phyloP scores from a whole-genome alignment of 192 early-diverging fungal genomes.

The Mortierella claussenii region DNA sequence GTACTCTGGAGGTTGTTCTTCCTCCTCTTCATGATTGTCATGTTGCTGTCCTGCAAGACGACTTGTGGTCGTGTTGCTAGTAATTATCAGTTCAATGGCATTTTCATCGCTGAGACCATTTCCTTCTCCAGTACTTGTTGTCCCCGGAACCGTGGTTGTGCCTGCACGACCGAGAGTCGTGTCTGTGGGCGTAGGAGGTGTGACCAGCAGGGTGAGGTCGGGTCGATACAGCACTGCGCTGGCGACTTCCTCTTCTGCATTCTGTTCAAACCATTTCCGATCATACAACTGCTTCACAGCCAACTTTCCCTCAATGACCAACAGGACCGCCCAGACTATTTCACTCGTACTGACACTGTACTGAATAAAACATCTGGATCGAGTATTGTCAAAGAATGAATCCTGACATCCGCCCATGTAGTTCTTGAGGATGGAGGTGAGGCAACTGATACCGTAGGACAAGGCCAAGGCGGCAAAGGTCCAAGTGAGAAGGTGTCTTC shows the following conservation, averaged over 20 bases:
- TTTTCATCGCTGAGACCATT: too few species aligned
- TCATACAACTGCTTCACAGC: neutral
- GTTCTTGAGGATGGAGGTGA: neutral
- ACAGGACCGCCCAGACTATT: constrained; percentile 2
- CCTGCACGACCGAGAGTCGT: neutral
- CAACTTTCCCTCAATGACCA: neutral
- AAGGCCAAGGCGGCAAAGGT: neutral
- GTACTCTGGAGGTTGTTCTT: constrained; percentile 14
- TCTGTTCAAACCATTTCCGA: constrained; percentile 7
- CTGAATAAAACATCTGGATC: constrained; percentile 5
- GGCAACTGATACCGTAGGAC: neutral
- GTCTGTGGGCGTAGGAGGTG: too few species aligned
- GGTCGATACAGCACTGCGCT: constrained; percentile 10
- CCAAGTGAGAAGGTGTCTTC: neutral
- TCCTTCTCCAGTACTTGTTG: neutral
- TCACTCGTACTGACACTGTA: neutral
- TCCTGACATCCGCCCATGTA: neutral
- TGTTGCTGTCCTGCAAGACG: neutral
- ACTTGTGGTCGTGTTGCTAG: neutral
- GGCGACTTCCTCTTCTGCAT: constrained; percentile 3
- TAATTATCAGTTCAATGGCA: neutral
- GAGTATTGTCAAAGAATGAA: constrained; percentile 5
- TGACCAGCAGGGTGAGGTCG: neutral
- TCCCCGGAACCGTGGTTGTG: too few species aligned
- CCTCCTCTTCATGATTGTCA: neutral